Percentiles rank a stretch among this genome's conserved stretches.
Evolutionary conservation across 2,329 filamentous ascomycete species (phyloP).

Genomic region (Colletotrichum sp.): DNA sequence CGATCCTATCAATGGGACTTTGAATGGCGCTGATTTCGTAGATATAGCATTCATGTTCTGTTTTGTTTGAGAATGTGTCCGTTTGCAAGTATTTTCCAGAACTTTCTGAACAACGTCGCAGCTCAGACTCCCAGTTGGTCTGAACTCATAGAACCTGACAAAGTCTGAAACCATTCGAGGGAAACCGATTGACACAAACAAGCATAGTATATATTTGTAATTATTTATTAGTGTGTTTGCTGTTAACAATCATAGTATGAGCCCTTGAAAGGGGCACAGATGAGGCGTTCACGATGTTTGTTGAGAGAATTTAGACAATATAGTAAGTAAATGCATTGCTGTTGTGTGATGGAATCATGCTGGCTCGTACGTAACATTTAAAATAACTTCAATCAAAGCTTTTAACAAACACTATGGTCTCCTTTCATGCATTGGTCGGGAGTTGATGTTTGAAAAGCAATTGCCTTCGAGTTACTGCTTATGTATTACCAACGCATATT

Average conservation of each 20-base stretch:
- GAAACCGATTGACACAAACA: background rate
- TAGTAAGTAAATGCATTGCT: no score
- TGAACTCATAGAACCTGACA: background rate
- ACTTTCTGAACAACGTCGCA: background rate
- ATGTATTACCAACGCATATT: no score
- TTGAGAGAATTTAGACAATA: no score
- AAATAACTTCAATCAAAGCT: no score
- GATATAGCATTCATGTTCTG: background rate
- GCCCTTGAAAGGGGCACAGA: no score
- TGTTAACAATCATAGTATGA: background rate
- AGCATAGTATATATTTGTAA: background rate
- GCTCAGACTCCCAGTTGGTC: background rate
- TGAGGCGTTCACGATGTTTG: no score
- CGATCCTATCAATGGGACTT: background rate
- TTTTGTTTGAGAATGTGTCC: background rate
- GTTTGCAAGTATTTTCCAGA: background rate
- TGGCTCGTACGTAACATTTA: no score
- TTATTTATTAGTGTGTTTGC: background rate
- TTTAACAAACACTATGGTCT: no score
- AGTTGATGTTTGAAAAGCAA: no score
- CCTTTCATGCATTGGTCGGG: no score
- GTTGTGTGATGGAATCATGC: no score
- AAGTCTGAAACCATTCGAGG: background rate
- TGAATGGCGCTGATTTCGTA: background rate
- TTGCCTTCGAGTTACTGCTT: no score